Evolutionary conservation across 2,329 filamentous ascomycete genomes (phyloP).

Genomic region (Fonsecaea multimorphosa): DNA sequence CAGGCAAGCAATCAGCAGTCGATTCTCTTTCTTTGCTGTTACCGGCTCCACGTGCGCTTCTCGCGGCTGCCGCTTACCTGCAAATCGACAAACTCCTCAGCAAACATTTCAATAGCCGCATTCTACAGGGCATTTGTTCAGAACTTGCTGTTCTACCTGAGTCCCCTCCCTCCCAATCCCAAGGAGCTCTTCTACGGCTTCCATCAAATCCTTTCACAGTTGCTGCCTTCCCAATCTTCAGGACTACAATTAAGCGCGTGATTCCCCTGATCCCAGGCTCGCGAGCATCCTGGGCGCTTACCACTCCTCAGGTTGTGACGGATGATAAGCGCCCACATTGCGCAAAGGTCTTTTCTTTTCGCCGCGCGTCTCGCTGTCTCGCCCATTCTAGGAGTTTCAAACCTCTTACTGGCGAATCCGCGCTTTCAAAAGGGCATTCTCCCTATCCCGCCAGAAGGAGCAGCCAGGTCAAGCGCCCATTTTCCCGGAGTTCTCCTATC

Average conservation of each 20-base stretch:
- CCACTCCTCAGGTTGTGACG: slow-evolving; percentile 19
- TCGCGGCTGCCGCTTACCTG: slow-evolving; percentile 34
- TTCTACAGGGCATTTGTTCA: background rate
- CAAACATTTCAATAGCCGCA: slow-evolving; percentile 2
- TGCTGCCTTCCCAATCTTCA: background rate
- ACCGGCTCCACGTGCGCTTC: slow-evolving; percentile 34
- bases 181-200: background rate
- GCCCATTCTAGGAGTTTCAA: slow-evolving; percentile 3
- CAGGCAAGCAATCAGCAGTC: slow-evolving; percentile 10
- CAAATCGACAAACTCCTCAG: slow-evolving; percentile 14
- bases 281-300: slow-evolving; percentile 24
- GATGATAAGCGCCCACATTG: slow-evolving; percentile 25
- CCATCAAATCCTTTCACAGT: background rate
- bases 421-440: slow-evolving; percentile 19
- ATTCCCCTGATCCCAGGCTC: background rate
- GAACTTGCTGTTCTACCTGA: slow-evolving; percentile 1
- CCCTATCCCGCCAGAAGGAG: slow-evolving; percentile 17
- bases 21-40: background rate
- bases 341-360: slow-evolving; percentile 6
- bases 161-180: background rate
- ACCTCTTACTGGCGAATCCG: slow-evolving; percentile 5
- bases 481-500: slow-evolving; percentile 20
- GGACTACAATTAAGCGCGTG: background rate
- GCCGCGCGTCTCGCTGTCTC: slow-evolving; percentile 20
- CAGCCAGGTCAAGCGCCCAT: slow-evolving; percentile 28